phyloP scores from a whole-genome alignment of 169 alveolate genomes.

The Plasmodium billcollinsi region DNA sequence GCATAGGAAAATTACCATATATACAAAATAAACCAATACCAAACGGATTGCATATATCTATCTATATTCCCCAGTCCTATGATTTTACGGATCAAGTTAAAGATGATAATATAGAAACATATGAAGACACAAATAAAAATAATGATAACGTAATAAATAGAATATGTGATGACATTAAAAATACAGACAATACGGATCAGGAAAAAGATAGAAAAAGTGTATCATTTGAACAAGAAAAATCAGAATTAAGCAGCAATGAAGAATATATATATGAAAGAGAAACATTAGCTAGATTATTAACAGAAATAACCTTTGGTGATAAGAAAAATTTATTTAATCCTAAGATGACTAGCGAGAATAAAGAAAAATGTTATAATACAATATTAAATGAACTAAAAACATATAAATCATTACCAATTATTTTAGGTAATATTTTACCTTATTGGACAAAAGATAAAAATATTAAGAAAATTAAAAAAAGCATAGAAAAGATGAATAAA shows the following conservation, averaged over 20 bases:
- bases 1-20: conserved; percentile 63
- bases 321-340: conserved; percentile 15
- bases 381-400: conserved; percentile 67
- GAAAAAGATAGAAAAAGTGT: neutral
- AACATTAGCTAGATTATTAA: conserved; percentile 58
- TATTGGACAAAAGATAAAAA: conserved; percentile 48
- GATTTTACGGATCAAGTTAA: conserved; percentile 12
- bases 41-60: conserved; percentile 52
- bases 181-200: neutral
- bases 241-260: neutral
- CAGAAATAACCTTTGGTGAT: conserved; percentile 67
- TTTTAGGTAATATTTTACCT: conserved; percentile 72
- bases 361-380: conserved; percentile 50
- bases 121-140: neutral
- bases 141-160: neutral
- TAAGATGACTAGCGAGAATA: conserved; percentile 39
- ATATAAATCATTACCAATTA: conserved; percentile 57
- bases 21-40: conserved; percentile 74
- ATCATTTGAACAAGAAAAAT: neutral
- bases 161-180: neutral
- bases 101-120: neutral
- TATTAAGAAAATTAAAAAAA: conserved; percentile 25
- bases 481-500: conserved; percentile 13
- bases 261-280: conserved; percentile 47
- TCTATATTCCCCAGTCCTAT: conserved; percentile 50